phyloP scores from a whole-genome alignment of 225 moss, liverwort and hornwort species.

The Pseudisothecium myosuroides region DNA sequence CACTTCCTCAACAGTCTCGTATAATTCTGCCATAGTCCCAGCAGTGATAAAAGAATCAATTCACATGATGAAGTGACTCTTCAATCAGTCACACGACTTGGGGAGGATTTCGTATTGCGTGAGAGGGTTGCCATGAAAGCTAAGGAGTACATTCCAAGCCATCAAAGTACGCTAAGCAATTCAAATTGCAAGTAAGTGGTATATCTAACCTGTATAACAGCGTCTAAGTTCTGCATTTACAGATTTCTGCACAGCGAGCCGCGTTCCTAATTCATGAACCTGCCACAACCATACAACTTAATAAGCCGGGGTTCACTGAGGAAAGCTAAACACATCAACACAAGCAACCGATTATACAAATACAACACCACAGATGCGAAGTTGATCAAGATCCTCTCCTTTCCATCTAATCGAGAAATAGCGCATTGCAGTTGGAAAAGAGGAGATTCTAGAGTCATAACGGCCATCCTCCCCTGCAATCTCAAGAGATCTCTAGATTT shows the following conservation, averaged over 20 bases:
- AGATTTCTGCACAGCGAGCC: conserved; percentile 77
- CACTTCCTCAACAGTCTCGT: conserved; percentile 69
- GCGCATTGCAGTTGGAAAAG: neutral
- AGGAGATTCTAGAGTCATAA: neutral
- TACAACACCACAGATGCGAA: neutral
- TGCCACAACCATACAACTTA: conserved; percentile 5
- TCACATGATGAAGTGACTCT: neutral
- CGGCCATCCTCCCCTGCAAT: neutral
- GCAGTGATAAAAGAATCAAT: neutral
- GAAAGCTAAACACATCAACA: neutral
- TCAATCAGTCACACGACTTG: neutral
- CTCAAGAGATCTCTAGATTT: neutral
- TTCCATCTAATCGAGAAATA: neutral
- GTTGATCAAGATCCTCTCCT: neutral
- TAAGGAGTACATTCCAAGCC: neutral
- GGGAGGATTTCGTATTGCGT: neutral
- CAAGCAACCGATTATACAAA: neutral
- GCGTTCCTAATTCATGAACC: conserved; percentile 86
- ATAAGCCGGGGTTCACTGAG: neutral
- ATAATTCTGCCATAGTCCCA: conserved; percentile 25
- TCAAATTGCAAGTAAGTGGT: neutral
- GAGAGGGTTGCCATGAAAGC: neutral
- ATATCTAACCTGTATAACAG: conserved; percentile 61
- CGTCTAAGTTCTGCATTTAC: conserved; percentile 56
- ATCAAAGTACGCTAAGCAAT: neutral